Conservation (phyloP, 768 basidiomycete species). For the Strobilomyces dryophilus region DNA sequence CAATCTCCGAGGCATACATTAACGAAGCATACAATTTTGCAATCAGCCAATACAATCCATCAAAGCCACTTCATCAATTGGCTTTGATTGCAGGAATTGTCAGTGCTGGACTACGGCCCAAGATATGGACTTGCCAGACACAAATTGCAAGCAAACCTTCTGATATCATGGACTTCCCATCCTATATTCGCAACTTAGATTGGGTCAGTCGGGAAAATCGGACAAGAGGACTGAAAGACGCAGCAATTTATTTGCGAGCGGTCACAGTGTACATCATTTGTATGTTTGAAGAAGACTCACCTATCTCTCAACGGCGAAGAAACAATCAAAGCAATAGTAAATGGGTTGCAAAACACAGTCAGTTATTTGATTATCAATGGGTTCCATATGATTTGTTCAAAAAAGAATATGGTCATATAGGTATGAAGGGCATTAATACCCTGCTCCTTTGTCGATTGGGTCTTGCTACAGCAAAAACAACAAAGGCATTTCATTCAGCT, state of each 20-base stretch:
- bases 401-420: no score
- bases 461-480: accelerated
- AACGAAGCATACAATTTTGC: neutral
- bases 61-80: neutral
- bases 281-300: neutral
- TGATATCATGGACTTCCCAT: neutral
- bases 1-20: neutral
- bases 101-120: neutral
- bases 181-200: neutral
- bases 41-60: neutral
- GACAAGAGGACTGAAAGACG: neutral
- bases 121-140: neutral
- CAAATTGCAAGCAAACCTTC: neutral
- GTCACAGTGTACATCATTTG: neutral
- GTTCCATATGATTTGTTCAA: no score
- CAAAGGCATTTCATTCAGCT: neutral
- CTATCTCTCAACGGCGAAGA: no score
- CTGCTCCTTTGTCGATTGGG: neutral
- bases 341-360: no score
- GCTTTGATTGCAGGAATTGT: neutral
- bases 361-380: no score
- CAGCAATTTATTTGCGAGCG: neutral
- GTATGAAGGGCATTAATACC: no score
- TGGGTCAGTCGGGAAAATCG: neutral
- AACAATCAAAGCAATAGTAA: no score